Base-by-base conservation (phyloP, 2,329 filamentous ascomycete genomes). In the Hypoxylon sp. region DNA sequence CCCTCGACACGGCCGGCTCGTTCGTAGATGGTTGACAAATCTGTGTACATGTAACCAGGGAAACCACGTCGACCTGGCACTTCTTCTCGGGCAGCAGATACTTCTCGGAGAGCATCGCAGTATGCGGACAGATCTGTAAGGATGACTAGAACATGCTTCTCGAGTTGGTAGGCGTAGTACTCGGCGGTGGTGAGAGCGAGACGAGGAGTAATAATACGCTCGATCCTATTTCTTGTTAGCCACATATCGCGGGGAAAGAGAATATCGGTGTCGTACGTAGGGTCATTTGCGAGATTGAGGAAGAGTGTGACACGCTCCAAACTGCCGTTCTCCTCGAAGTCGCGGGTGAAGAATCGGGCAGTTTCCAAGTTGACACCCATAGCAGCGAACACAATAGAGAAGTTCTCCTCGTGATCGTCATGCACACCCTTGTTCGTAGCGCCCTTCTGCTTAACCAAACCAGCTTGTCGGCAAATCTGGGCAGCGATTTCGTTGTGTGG, bases 291-390 rank as follows among this genome's bases (percentile, higher is more conserved):
- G 84, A 99, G 90, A 85, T 99, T 99, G 78, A 99, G 87, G 91
- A 99, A 99, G 67, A 99, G 86, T 6, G 96, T 98, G 74, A 93
- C 91, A 82, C 96, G 93, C 84, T 97, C 96, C 90, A 99, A 90
- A 83, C 93, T 97, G 74, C 96, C 96, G 81, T 99, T 99, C 87
- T 99, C 94, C 81, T 99, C 96, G 77, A 99, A 99, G 77, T 99
- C 96, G 72, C 93, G 89, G 37, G 95, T 98, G 85, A 99, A 99
- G 88, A 99, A 99, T 75, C 96, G 92, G 75, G 92, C 93, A 30
- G 96, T 99, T 80, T 99, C 96, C 90, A 99, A 90, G 85, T 99
- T 99, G 74, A 99, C 96, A 94, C 96, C 96, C 96, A 99, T 99
- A 77, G 96, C 96, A 78, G 93, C 96, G 79, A 99, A 99, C 62